Evolutionary conservation across 139 green algal species (phyloP), one percentile per base, ranked within the genome.

Genomic region (Bryopsis sp.): DNA sequence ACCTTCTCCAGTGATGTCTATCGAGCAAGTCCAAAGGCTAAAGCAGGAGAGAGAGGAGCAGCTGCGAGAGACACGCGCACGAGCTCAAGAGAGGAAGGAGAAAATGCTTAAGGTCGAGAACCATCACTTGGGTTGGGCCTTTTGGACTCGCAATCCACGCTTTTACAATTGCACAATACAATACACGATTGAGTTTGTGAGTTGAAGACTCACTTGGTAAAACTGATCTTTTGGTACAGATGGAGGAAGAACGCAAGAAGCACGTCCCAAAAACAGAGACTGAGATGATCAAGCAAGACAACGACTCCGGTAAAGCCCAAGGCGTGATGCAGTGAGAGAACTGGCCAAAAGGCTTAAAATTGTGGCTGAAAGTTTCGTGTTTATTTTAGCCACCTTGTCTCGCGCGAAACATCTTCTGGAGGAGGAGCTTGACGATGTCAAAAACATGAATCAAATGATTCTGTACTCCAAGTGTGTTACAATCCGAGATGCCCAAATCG

Each of bases 361-460:
- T n/a, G 11, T 50, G 11, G 43, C 43, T 50, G 11, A 11, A 50
- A 50, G 43, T 50, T 26, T 50, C 15, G 43, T 50, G 43, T 50
- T 50, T 11, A 26, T 50, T 50, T 5, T 57, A 69, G 71, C 76
- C n/a, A 83, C 76, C 5, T 71, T 78, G 24, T 73, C 59, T 1
- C 73, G 77, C 1, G 84, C 86, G 8, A 50, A 79, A 11, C 59
- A 82, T 26, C 62, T 84, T 34, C 31, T 89, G 50, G 75, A 90
- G 70, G 82, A 92, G 75, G 82, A 93, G 77, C 72, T 90, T 73
- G 84, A 89, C 4, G 82, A 91, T 61, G 85, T 92, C 33, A 95
- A 95, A 80, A 72, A 79, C 71, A 96, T 96, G 90, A 96, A 94
- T 75, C 83, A 89, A 70, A 96, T 95, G 86, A 77, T 94, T 74